Conservation (phyloP, 2,329 filamentous ascomycete genomes). For the Colletotrichum acutatum region DNA sequence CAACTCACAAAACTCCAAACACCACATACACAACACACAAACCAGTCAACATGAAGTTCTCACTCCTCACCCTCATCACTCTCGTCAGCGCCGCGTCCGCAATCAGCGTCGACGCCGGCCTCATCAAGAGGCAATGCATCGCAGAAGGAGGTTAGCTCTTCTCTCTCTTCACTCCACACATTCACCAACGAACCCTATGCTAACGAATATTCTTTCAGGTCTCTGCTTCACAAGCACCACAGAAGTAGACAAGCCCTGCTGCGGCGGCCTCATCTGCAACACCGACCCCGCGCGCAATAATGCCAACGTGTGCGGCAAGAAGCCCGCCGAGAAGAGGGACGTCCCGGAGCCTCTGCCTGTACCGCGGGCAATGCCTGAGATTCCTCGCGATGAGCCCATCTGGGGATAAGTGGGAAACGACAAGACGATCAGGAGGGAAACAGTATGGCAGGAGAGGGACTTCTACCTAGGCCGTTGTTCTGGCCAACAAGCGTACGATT, state of each 20-base stretch:
- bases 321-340: background rate
- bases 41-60: conserved; percentile 15
- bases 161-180: no score
- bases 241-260: conserved; percentile 19
- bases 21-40: background rate
- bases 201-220: no score
- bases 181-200: no score
- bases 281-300: conserved; percentile 2
- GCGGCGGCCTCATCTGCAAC: conserved; percentile 15
- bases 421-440: background rate
- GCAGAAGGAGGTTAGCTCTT: conserved; percentile 1
- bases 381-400: background rate
- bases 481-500: background rate
- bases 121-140: conserved; percentile 25
- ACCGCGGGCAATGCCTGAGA: background rate
- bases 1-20: background rate
- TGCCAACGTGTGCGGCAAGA: background rate
- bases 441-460: no score
- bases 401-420: background rate
- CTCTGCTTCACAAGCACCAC: conserved; percentile 10
- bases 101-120: conserved; percentile 22
- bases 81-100: conserved; percentile 16
- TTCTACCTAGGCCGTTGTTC: no score
- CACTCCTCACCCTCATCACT: conserved; percentile 8
- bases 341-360: background rate